These are phyloP conservation scores for Trichoderma arundinaceum DNA, from an alignment of 2,329 filamentous ascomycete species.

Conservation along the genomic window DNA sequence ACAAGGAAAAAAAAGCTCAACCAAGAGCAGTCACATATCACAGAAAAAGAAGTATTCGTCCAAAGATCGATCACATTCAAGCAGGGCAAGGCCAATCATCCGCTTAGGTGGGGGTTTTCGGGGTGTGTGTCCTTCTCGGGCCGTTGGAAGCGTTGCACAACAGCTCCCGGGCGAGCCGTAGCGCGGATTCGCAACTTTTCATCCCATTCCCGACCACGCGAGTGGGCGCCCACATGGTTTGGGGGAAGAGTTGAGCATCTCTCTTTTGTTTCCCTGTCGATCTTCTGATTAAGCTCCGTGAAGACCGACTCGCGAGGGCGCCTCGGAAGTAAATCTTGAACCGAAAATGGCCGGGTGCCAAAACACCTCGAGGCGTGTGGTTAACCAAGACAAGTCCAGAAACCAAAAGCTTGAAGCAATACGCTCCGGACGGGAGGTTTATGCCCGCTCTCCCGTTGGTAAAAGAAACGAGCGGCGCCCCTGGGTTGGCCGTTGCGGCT, in stretches of 20 bases:
- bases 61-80: not conserved
- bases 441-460: not conserved
- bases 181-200: not conserved
- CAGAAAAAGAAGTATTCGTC: not conserved
- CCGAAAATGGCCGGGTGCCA: not conserved
- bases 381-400: too few species aligned
- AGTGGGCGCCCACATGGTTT: not conserved
- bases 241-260: too few species aligned
- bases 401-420: not conserved
- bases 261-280: slow-evolving; percentile 9
- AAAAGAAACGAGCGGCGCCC: not conserved
- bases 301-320: not conserved
- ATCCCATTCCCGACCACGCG: not conserved
- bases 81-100: slow-evolving; percentile 8
- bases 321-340: slow-evolving; percentile 3
- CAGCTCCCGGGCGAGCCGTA: slow-evolving; percentile 22
- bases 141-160: slow-evolving; percentile 7
- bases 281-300: slow-evolving; percentile 8
- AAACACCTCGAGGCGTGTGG: not conserved
- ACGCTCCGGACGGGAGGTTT: not conserved
- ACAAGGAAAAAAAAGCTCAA: not conserved
- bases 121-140: not conserved
- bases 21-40: slow-evolving; percentile 3
- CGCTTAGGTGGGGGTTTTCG: too few species aligned
- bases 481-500: not conserved